These are phyloP conservation scores for Crithidia expoeki DNA, from an alignment of 208 protist genomes.

Conservation along the genomic window DNA sequence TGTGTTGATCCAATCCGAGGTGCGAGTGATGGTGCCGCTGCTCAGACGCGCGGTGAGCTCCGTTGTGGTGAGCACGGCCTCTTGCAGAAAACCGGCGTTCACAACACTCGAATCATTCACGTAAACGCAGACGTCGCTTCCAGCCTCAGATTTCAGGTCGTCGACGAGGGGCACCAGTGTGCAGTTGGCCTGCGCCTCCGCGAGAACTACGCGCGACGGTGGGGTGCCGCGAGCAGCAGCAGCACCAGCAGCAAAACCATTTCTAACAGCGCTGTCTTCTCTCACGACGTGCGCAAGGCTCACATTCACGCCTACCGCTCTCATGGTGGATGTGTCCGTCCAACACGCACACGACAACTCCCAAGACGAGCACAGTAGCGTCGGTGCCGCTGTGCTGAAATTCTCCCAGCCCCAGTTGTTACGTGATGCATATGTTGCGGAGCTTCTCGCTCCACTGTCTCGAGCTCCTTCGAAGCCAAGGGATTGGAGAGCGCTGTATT, in stretches of 20 bases:
- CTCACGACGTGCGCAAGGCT: not conserved
- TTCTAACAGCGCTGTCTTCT: not conserved
- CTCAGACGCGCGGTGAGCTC: not conserved
- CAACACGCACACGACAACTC: slow-evolving; percentile 2
- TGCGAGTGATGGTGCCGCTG: not conserved
- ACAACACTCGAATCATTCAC: not conserved
- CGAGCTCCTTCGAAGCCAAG: too few relatives aligned
- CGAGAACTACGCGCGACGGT: not conserved
- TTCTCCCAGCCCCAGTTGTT: not conserved
- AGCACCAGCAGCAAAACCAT: too few relatives aligned
- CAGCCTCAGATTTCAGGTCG: too few relatives aligned
- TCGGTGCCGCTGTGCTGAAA: not conserved
- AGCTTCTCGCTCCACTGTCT: too few relatives aligned
- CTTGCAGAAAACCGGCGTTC: not conserved
- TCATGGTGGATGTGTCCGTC: not conserved
- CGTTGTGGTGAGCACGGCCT: not conserved
- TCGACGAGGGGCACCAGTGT: not conserved
- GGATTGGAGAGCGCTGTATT: not conserved
- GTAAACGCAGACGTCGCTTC: not conserved
- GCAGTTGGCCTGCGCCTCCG: not conserved
- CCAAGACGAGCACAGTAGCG: not conserved
- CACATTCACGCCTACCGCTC: not conserved
- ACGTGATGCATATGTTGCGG: not conserved
- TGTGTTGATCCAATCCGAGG: not conserved
- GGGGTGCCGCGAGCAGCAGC: not conserved